Conservation (phyloP, 2,329 filamentous ascomycete genomes). For the Fusarium veterinarium region DNA sequence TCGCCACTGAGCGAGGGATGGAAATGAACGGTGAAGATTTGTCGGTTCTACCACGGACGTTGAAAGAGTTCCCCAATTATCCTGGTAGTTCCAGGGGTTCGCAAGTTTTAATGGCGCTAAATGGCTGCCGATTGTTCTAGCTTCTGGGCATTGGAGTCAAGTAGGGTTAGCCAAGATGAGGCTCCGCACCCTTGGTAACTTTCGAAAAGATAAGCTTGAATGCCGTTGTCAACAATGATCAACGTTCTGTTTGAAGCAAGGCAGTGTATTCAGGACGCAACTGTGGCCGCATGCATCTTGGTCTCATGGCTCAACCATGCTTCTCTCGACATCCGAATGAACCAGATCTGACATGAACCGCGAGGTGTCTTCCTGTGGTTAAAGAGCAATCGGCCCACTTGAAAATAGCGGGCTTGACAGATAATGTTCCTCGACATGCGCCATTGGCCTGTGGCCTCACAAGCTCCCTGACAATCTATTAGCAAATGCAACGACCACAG, state of each 20-base stretch:
- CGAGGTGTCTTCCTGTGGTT: neutral
- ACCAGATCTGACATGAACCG: neutral
- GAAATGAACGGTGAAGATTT: constrained; percentile 23
- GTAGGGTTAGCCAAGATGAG: constrained; percentile 22
- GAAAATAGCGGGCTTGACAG: constrained; percentile 9
- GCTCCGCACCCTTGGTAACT: constrained; percentile 11
- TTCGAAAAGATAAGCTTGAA: constrained; percentile 14
- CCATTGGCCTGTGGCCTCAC: neutral
- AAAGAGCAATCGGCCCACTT: constrained; percentile 3
- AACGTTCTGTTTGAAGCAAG: neutral
- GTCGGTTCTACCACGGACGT: constrained; percentile 33
- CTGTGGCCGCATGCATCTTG: neutral
- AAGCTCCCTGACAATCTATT: constrained; percentile 7
- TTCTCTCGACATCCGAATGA: neutral
- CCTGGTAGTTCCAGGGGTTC: constrained; percentile 24
- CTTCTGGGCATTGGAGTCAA: constrained; percentile 20
- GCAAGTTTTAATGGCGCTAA: constrained; percentile 22
- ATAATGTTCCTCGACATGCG: constrained; percentile 2
- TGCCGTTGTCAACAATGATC: neutral
- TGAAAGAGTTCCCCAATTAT: constrained; percentile 24
- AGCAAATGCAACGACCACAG: constrained; percentile 5
- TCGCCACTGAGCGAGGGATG: constrained; percentile 2
- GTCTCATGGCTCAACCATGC: neutral
- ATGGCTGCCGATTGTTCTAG: constrained; percentile 30
- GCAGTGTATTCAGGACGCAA: neutral